Conservation (phyloP, 768 basidiomycete species). For the Porphyrellus cyaneotinctus region DNA sequence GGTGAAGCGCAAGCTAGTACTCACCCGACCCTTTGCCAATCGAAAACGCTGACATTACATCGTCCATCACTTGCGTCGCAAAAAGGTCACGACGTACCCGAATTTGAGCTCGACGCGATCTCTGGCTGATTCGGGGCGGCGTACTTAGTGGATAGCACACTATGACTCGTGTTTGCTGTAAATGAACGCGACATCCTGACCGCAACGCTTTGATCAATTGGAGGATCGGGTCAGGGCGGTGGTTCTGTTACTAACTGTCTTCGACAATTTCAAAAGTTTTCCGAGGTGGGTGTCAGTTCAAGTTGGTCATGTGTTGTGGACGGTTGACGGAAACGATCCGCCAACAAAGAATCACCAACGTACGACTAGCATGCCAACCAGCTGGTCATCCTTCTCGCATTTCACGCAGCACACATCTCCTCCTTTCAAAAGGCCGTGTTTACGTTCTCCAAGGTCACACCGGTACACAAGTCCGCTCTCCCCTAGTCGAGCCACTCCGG, state of each 20-base stretch:
- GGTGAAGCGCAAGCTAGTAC: too few relatives aligned
- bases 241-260: neutral
- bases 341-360: slow-evolving; percentile 10
- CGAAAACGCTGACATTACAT: too few relatives aligned
- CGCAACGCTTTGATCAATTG: too few relatives aligned
- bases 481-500: neutral
- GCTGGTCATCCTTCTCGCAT: neutral
- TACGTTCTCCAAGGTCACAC: slow-evolving; percentile 13
- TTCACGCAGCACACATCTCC: neutral
- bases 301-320: too few relatives aligned
- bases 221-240: too few relatives aligned
- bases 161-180: neutral
- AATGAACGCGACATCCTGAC: neutral
- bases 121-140: too few relatives aligned
- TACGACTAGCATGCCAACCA: neutral
- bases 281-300: neutral
- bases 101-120: too few relatives aligned
- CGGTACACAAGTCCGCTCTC: too few relatives aligned
- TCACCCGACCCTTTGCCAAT: too few relatives aligned
- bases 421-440: neutral
- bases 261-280: neutral
- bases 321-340: slow-evolving; percentile 5
- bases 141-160: neutral
- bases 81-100: too few relatives aligned
- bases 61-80: too few relatives aligned